Evolutionary conservation across 345 rosid genomes (phyloP).

Genomic region (Arabidopsis arenosa): DNA sequence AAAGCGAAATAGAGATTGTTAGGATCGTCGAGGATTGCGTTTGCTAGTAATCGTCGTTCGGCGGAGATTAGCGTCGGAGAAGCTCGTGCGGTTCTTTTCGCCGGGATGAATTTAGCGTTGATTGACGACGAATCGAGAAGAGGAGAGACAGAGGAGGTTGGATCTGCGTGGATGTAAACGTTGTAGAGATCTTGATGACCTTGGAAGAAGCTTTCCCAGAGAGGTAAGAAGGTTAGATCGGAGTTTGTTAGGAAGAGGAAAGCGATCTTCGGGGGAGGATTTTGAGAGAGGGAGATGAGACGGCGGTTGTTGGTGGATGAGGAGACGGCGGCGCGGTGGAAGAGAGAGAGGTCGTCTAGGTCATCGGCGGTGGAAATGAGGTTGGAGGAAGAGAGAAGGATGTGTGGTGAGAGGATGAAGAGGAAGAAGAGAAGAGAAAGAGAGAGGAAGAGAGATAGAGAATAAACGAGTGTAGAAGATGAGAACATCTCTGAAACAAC

Average conservation of each 20-base stretch:
- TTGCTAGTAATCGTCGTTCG: constrained; percentile 72
- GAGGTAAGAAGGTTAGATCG: constrained; percentile 71
- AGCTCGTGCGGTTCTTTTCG: constrained; percentile 66
- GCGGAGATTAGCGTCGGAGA: constrained; percentile 80
- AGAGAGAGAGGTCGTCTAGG: constrained; percentile 66
- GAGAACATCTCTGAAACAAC: constrained; percentile 54
- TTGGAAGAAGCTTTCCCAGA: constrained; percentile 78
- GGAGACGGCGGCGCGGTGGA: constrained; percentile 56
- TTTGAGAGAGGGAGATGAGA: constrained; percentile 46
- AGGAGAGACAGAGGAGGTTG: constrained; percentile 39
- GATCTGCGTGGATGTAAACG: constrained; percentile 86
- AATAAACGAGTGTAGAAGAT: constrained; percentile 56
- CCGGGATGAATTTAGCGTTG: constrained; percentile 58
- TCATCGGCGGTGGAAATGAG: constrained; percentile 52
- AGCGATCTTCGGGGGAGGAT: constrained; percentile 76
- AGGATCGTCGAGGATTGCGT: constrained; percentile 80
- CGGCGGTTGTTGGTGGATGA: constrained; percentile 42
- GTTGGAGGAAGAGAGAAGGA: constrained; percentile 54
- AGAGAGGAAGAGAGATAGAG: constrained; percentile 61
- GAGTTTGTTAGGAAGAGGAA: constrained; percentile 94
- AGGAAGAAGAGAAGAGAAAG: constrained; percentile 54
- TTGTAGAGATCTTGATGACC: constrained; percentile 61
- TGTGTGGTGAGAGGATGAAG: constrained; percentile 57
- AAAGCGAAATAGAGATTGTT: constrained; percentile 81
- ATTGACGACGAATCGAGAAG: constrained; percentile 47